Percentiles rank a stretch among this genome's conserved stretches.
Conservation (phyloP, 306 rosid species). For the Fragaria nilgerrensis region DNA sequence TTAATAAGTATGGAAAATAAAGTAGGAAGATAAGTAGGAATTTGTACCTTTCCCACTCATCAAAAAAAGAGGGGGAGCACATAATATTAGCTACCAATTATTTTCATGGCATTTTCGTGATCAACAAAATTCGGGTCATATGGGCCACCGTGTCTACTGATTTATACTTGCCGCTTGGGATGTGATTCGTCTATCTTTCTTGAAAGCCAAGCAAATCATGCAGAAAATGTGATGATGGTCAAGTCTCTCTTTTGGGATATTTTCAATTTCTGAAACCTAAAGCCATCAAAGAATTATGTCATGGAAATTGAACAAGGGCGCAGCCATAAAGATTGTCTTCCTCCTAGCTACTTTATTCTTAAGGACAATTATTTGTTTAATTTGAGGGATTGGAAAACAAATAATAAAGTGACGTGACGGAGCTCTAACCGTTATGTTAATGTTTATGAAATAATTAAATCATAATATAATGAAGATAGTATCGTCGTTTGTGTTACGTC, state of each 20-base stretch:
- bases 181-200: constrained; percentile 25
- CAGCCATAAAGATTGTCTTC: not conserved
- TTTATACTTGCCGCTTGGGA: constrained; percentile 16
- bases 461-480: too few species aligned
- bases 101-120: constrained; percentile 21
- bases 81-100: not conserved
- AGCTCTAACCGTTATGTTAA: not conserved
- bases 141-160: constrained; percentile 20
- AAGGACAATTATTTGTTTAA: not conserved
- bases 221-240: constrained; percentile 27
- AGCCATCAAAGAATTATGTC: constrained; percentile 1
- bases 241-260: not conserved
- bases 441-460: too few species aligned
- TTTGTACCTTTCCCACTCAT: constrained; percentile 18
- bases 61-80: not conserved
- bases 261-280: constrained; percentile 6
- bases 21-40: constrained; percentile 21
- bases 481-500: not conserved
- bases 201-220: constrained; percentile 33
- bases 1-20: not conserved
- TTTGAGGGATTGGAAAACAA: not conserved
- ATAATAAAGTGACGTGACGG: not conserved
- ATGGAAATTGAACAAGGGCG: not conserved
- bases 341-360: not conserved
- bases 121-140: not conserved